Base-by-base conservation (phyloP, 176 grass and related monocot genomes). In the Carex myosuroides region DNA sequence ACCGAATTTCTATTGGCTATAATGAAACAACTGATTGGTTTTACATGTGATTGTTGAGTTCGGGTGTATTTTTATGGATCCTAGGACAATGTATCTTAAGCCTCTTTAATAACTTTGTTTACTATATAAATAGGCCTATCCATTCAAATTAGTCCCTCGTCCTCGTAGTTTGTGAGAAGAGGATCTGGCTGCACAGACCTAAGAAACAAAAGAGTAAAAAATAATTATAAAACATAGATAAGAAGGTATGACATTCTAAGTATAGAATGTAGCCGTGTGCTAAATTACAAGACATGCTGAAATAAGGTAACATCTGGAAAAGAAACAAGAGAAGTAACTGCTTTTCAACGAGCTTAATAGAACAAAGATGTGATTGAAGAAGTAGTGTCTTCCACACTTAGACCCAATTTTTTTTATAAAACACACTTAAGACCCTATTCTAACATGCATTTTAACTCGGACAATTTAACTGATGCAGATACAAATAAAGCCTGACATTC, bases 391-490 rank as follows among this genome's bases (percentile, higher is more conserved):
- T 54, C 17, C 24, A 56, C 72, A 77, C 10, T 17, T 16, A 14
- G 3, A 56, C 55, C 13, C 53, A 26, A 78, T 33, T 56, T 39
- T 39, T 39, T 39, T 39, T 39, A 35, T 39, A 39, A 39, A 39
- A 39, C 48, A 55, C n/a, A n/a, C n/a, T n/a, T n/a, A n/a, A n/a
- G n/a, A n/a, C 55, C 13, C 14, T 50, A 78, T 33, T 57, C 26
- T 57, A 78, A 78, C 73, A 18, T 77, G 73, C 73, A 77, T 22
- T 56, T 77, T 56, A 69, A 77, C 52, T 78, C 26, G 33, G 73
- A 78, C 50, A 56, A 29, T 78, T 55, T 57, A 33, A 41, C 12
- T 77, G 24, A 54, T 46, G 41, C 3, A 73, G n/a, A 73, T 50
- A 46, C 33, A 35, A 35, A 35, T 3, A 35, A 35, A 35, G 33